Percentiles rank a stretch among this genome's conserved stretches.
These are phyloP conservation scores for Ilex paraguariensis DNA, from an alignment of 305 asterid genomes.

Conservation along the genomic window DNA sequence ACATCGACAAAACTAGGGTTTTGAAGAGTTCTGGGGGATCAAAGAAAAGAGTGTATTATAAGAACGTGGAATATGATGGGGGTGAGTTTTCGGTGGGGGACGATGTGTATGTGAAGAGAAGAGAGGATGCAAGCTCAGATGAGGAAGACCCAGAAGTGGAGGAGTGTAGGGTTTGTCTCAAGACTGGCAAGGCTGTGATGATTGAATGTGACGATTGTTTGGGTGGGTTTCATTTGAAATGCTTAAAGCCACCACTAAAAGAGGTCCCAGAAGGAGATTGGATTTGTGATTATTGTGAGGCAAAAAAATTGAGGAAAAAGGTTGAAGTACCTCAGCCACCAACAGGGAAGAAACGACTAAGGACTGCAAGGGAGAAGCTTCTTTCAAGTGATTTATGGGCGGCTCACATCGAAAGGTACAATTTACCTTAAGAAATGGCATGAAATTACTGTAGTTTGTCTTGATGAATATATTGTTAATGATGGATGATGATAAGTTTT, in stretches of 20 bases:
- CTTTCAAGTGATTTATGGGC: slow-evolving; percentile 95
- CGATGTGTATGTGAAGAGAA: slow-evolving; percentile 79
- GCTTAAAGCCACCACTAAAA: slow-evolving; percentile 72
- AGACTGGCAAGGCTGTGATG: slow-evolving; percentile 63
- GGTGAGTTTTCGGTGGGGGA: slow-evolving; percentile 69
- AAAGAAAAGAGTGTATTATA: slow-evolving; percentile 57
- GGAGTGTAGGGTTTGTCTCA: slow-evolving; percentile 83
- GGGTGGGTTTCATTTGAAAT: slow-evolving; percentile 90
- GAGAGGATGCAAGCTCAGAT: slow-evolving; percentile 58
- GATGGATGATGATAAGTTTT: not conserved
- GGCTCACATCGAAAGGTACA: slow-evolving; percentile 72
- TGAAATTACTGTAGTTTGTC: too few relatives aligned
- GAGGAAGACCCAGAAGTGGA: slow-evolving; percentile 74
- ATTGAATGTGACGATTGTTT: slow-evolving; percentile 94
- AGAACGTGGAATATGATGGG: slow-evolving; percentile 64
- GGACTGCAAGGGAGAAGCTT: slow-evolving; percentile 85
- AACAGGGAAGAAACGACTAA: slow-evolving; percentile 57
- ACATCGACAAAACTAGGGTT: slow-evolving; percentile 10
- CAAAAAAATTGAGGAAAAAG: slow-evolving; percentile 44
- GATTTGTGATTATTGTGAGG: slow-evolving; percentile 68
- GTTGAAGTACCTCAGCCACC: slow-evolving; percentile 58
- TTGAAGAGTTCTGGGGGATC: not conserved
- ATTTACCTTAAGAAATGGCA: not conserved
- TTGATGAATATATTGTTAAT: not conserved
- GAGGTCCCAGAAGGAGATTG: slow-evolving; percentile 94